A percentile compares a stretch with the other conserved stretches of the same genome.
phyloP scores from a whole-genome alignment of 2,329 filamentous ascomycete genomes.

The Plenodomus lindquistii region DNA sequence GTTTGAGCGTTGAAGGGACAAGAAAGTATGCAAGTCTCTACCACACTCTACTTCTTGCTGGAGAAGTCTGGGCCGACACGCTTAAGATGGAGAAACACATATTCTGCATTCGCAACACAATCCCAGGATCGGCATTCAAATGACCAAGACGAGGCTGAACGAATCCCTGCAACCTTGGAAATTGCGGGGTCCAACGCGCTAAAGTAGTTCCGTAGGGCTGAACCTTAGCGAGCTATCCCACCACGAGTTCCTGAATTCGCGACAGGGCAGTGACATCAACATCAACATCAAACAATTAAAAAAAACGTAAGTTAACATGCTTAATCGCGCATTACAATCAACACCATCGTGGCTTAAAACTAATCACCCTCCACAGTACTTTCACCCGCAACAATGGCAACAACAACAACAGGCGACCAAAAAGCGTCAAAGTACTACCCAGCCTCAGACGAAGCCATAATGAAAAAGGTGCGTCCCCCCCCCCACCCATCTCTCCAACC shows the following conservation, averaged over 20 bases:
- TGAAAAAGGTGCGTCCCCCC: slow-evolving; percentile 82
- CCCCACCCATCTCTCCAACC: background rate
- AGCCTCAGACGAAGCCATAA: slow-evolving; percentile 84
- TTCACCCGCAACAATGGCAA: background rate
- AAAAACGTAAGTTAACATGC: background rate
- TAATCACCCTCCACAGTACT: slow-evolving; percentile 8
- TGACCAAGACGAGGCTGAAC: background rate
- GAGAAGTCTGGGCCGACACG: too few relatives aligned
- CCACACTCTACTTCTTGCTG: too few relatives aligned
- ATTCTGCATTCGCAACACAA: too few relatives aligned
- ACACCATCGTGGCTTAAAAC: background rate
- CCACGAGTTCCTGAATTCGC: slow-evolving; percentile 22
- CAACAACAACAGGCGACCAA: slow-evolving; percentile 54
- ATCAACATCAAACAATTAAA: slow-evolving; percentile 6
- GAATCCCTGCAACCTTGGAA: too few relatives aligned
- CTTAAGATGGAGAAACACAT: too few relatives aligned
- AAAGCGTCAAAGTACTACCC: slow-evolving; percentile 99
- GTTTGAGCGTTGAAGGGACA: too few relatives aligned
- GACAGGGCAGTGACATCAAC: slow-evolving; percentile 24
- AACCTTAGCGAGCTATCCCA: slow-evolving; percentile 24
- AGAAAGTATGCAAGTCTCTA: too few relatives aligned
- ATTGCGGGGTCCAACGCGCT: slow-evolving; percentile 10
- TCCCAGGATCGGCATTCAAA: too few relatives aligned
- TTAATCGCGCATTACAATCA: background rate
- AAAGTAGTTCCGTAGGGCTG: slow-evolving; percentile 16